Base-by-base conservation (phyloP, 768 basidiomycete species). In the Tricholoma terreum region DNA sequence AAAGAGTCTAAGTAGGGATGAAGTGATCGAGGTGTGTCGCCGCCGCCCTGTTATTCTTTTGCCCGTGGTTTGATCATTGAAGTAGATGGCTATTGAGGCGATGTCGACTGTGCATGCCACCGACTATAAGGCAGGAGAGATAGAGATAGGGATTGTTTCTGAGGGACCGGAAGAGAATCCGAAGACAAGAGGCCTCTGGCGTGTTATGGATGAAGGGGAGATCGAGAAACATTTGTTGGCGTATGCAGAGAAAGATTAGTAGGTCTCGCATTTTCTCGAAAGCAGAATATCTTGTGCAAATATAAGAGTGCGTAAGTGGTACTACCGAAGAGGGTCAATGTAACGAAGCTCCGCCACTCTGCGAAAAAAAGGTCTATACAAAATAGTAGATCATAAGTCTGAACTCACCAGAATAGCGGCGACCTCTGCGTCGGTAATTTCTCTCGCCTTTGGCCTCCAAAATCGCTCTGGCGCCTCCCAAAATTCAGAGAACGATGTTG, bases 111-210 rank as follows among this genome's bases (percentile, higher is more conserved):
- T 98, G 22, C 91, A 96, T 66, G 87, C 93, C 36, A 97, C 94
- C 1, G 97, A 99, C 70, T 97, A 94, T 78, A 99, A 98, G 73
- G 79, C 92, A 0, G 86, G 85, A 9, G 97, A 98, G 73, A 91
- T 98, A 65, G 97, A 99, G 72, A 92, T 99, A 62, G 96, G 94
- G 0, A 90, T 98, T 53, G 89, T 92, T 19, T 96, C 93, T 24
- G 80, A 80, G 1, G 80, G 82, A 34, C 80, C 84, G 6, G 89
- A 89, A 15, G 94, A 96, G 69, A 75, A 80, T 58, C 74, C 74
- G 58, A 90, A 92, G 77, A 84, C 81, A 36, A 77, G 81, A 60
- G 92, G 92, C 30, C 68, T 78, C 54, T 94, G 92, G 92, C 81
- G 92, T 33, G 86, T 89, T 45, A 84, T 94, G 84, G 77, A 73